Conservation (phyloP, 2,329 filamentous ascomycete genomes). For the Tympanopsis confertula region DNA sequence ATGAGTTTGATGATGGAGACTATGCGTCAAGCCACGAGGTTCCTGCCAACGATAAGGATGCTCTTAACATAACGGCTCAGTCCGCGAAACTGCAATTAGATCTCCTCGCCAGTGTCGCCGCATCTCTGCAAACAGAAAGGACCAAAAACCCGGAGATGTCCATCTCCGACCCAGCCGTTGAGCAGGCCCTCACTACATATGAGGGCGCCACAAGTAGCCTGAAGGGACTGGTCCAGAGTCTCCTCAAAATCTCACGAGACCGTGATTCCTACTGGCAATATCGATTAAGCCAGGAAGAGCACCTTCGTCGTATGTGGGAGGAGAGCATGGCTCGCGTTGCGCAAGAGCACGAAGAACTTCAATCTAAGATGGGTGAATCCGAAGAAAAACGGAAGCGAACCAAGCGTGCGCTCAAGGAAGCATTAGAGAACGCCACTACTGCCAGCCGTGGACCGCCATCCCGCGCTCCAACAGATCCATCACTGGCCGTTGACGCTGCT, state of each 20-base stretch:
- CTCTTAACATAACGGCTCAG: conserved; percentile 92
- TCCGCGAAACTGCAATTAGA: conserved; percentile 89
- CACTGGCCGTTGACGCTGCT: no score
- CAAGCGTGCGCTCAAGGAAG: conserved; percentile 79
- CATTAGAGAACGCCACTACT: conserved; percentile 45
- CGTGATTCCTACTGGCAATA: conserved; percentile 97
- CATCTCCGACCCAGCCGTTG: conserved; percentile 66
- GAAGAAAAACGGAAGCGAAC: conserved; percentile 83
- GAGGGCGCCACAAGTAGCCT: conserved; percentile 82
- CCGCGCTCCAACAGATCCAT: no score
- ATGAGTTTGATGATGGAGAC: background rate
- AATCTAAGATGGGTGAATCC: conserved; percentile 76
- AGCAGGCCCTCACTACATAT: conserved; percentile 73
- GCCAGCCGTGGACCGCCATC: no score
- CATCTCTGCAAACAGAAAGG: conserved; percentile 66
- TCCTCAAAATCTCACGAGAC: conserved; percentile 85
- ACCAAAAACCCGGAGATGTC: conserved; percentile 56
- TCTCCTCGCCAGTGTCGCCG: conserved; percentile 72
- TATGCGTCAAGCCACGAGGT: background rate
- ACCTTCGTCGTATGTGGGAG: conserved; percentile 93
- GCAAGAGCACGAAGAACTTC: conserved; percentile 81
- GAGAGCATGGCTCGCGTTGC: conserved; percentile 98
- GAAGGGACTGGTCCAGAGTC: conserved; percentile 70
- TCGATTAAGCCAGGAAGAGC: conserved; percentile 77
- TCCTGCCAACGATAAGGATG: conserved; percentile 71